phyloP scores from a whole-genome alignment of 1,284 basidiomycete species.

The Ceraceosorus guamensis region DNA sequence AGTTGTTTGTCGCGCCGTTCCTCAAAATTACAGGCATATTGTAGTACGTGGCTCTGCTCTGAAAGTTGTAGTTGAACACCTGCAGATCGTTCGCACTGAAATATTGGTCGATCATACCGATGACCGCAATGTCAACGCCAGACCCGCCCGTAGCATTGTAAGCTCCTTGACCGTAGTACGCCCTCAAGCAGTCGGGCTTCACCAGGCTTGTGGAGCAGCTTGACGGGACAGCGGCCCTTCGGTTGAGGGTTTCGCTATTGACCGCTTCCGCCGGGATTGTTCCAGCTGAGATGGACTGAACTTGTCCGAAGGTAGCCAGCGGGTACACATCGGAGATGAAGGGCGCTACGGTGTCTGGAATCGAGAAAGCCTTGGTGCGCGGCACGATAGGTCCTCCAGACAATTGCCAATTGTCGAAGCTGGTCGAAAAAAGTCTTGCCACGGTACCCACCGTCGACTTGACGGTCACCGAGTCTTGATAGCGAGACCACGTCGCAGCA shows the following conservation, averaged over 20 bases:
- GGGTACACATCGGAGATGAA: constrained; percentile 7
- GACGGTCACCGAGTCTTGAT: constrained; percentile 10
- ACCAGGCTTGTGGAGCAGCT: constrained; percentile 9
- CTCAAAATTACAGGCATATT: constrained; percentile 3
- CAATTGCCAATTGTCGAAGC: constrained; percentile 7
- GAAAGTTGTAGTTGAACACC: constrained; percentile 9
- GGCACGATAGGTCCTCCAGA: neutral
- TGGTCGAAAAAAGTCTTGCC: constrained; percentile 8
- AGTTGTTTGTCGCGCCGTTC: constrained; percentile 11
- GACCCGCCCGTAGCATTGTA: neutral
- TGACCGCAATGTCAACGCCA: constrained; percentile 9
- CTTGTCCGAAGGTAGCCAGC: constrained; percentile 5
- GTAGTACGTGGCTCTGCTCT: constrained; percentile 7
- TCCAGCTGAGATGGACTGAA: neutral
- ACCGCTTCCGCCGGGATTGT: neutral
- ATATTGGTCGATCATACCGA: constrained; percentile 14
- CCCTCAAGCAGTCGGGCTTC: constrained; percentile 11
- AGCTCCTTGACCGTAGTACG: constrained; percentile 4
- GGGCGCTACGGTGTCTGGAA: constrained; percentile 8
- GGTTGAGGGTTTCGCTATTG: neutral
- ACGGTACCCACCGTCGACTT: constrained; percentile 12
- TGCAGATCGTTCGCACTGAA: constrained; percentile 9
- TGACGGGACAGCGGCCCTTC: neutral
- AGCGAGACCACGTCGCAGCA: neutral
- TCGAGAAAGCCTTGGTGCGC: constrained; percentile 9